A percentile compares a stretch with the other conserved stretches of the same genome.
Evolutionary conservation across 192 early-diverging fungal species (phyloP).

Genomic region (Podila minutissima): DNA sequence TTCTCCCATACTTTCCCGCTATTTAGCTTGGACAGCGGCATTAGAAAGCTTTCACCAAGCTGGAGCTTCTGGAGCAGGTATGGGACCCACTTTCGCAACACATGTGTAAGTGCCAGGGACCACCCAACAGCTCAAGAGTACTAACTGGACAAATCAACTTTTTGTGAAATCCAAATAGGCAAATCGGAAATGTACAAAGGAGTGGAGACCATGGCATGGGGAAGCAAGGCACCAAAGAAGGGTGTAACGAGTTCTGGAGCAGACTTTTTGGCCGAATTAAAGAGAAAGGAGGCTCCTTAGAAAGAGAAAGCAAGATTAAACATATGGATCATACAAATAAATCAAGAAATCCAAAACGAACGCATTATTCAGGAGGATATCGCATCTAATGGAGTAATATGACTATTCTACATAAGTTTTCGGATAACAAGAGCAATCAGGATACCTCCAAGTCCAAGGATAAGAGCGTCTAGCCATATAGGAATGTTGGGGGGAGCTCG

Average conservation of each 20-base stretch:
- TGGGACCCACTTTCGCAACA: not conserved
- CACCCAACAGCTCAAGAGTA: too few species aligned
- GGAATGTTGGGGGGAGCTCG: constrained; percentile 16
- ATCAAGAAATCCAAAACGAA: not conserved
- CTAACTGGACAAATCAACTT: too few species aligned
- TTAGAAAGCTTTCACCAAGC: constrained; percentile 25
- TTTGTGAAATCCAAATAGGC: constrained; percentile 4
- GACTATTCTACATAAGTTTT: constrained; percentile 4
- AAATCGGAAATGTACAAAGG: constrained; percentile 50
- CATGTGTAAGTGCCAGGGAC: not conserved
- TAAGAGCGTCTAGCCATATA: constrained; percentile 47
- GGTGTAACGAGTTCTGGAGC: constrained; percentile 35
- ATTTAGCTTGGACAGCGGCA: constrained; percentile 36
- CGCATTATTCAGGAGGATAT: too few species aligned
- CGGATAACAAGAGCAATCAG: constrained; percentile 37
- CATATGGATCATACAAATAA: not conserved
- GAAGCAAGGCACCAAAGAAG: constrained; percentile 21
- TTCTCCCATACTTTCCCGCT: not conserved
- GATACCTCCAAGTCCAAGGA: constrained; percentile 33
- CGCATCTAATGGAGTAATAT: too few species aligned
- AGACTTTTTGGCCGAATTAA: constrained; percentile 40
- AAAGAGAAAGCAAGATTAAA: not conserved
- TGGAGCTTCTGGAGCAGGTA: constrained; percentile 12
- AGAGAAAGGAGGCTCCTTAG: constrained; percentile 23
- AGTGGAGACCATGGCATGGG: constrained; percentile 41